These are phyloP conservation scores for Penicillium vulpinum DNA, from an alignment of 2,329 filamentous ascomycete species.

Conservation along the genomic window DNA sequence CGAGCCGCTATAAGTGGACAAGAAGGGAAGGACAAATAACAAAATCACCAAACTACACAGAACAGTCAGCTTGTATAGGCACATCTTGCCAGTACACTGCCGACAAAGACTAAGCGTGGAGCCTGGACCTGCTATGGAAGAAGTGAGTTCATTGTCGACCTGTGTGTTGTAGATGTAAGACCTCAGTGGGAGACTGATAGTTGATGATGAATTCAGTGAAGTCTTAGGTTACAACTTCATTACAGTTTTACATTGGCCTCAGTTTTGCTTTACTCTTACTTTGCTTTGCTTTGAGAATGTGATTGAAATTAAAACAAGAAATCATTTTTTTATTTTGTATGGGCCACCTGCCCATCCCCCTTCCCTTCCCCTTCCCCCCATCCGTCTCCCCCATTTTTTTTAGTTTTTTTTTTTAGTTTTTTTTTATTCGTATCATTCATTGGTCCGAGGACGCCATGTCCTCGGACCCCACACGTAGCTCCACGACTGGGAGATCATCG, in stretches of 20 bases:
- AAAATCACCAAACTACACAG: not conserved
- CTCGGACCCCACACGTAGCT: slow-evolving; percentile 42
- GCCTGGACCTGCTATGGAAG: too few species aligned
- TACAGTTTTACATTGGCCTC: not conserved
- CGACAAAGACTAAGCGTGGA: not conserved
- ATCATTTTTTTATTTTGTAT: slow-evolving; percentile 4
- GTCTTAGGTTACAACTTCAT: not conserved
- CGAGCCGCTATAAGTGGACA: not conserved
- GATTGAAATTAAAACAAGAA: slow-evolving; percentile 1
- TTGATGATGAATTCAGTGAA: not conserved
- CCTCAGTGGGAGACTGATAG: not conserved
- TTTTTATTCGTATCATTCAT: slow-evolving; percentile 1
- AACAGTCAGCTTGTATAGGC: not conserved
- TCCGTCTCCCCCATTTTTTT: not conserved
- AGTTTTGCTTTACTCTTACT: not conserved
- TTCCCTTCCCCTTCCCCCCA: not conserved
- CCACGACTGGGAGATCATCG: slow-evolving; percentile 44
- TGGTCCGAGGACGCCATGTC: slow-evolving; percentile 28
- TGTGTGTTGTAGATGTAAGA: not conserved
- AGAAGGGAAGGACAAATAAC: not conserved
- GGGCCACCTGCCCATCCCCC: not conserved
- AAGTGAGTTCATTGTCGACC: too few species aligned
- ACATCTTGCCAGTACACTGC: too few species aligned
- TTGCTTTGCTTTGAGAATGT: not conserved
- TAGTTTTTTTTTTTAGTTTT: not conserved